Evolutionary conservation across 1,139 yeast genomes (phyloP).

Genomic region (Lodderomyces oxycetoniae): DNA sequence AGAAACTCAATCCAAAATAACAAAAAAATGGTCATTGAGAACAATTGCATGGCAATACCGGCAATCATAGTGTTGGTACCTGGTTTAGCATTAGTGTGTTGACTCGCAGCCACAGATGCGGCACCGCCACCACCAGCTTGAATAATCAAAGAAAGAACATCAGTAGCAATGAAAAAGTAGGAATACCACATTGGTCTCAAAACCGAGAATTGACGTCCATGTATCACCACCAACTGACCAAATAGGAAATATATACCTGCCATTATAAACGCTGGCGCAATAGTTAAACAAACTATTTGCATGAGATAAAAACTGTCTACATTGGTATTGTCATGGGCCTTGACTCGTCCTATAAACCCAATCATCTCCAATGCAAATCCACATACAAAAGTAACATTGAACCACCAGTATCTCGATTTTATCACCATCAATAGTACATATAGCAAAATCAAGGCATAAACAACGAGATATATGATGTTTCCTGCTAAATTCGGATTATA

Average conservation of each 20-base stretch:
- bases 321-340: slow-evolving; percentile 38
- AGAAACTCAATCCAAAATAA: slow-evolving; percentile 53
- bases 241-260: slow-evolving; percentile 78
- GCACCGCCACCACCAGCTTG: slow-evolving; percentile 89
- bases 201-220: slow-evolving; percentile 58
- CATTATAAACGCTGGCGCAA: slow-evolving; percentile 87
- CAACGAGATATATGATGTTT: slow-evolving; percentile 21
- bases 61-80: slow-evolving; percentile 81
- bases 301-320: slow-evolving; percentile 46
- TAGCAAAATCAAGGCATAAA: slow-evolving; percentile 19
- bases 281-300: slow-evolving; percentile 66
- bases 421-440: slow-evolving; percentile 22
- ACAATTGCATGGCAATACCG: slow-evolving; percentile 76
- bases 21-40: slow-evolving; percentile 64
- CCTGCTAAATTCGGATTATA: slow-evolving; percentile 19
- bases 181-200: slow-evolving; percentile 75
- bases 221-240: slow-evolving; percentile 68
- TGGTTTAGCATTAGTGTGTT: slow-evolving; percentile 29
- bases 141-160: slow-evolving; percentile 61
- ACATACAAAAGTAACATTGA: slow-evolving; percentile 53
- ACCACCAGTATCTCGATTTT: slow-evolving; percentile 68
- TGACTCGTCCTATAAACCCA: slow-evolving; percentile 65
- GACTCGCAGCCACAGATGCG: slow-evolving; percentile 50
- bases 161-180: slow-evolving; percentile 61
- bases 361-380: slow-evolving; percentile 62